phyloP scores from a whole-genome alignment of 371 early-diverging fungal species.

The Edhazardia aedis region DNA sequence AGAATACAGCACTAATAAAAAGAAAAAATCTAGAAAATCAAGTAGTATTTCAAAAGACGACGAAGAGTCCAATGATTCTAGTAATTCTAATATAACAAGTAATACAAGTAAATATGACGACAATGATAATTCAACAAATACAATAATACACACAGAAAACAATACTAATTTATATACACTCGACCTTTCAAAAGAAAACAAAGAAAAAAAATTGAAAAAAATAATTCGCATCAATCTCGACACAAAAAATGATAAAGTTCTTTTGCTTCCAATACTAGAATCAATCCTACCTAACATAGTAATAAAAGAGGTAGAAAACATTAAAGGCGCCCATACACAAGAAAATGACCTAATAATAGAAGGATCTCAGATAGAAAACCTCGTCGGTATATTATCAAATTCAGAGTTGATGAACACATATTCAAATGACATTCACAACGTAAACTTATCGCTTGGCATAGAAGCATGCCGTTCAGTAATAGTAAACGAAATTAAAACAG shows the following conservation, averaged over 20 bases:
- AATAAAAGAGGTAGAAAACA: too few species aligned
- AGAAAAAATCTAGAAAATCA: background rate
- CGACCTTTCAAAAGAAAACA: slow-evolving; percentile 43
- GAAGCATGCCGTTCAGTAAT: slow-evolving; percentile 86
- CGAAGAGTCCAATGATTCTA: slow-evolving; percentile 51
- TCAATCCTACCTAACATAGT: too few species aligned
- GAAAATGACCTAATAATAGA: too few species aligned
- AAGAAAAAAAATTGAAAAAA: slow-evolving; percentile 49
- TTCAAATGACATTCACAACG: slow-evolving; percentile 82
- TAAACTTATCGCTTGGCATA: slow-evolving; percentile 75
- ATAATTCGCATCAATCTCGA: too few species aligned
- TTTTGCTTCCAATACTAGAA: too few species aligned
- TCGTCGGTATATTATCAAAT: too few species aligned
- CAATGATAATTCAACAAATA: too few species aligned
- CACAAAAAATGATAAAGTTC: too few species aligned
- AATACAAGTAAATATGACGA: slow-evolving; percentile 52
- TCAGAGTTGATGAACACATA: background rate
- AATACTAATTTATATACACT: slow-evolving; percentile 47
- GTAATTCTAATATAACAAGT: slow-evolving; percentile 48
- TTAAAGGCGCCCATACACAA: too few species aligned
- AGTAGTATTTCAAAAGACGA: too few species aligned
- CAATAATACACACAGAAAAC: too few species aligned
- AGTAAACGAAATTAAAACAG: slow-evolving; percentile 71
- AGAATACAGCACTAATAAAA: slow-evolving; percentile 21
- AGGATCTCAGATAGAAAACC: too few species aligned